Conservation (phyloP, 164 flowering plant species). For the grape (Vitis vinifera) region ASM3070453v1 NC_081816.1:23841001-23841500, state of each 20-base stretch:
- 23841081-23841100: conserved; percentile 78
- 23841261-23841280: conserved; percentile 42
- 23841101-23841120: conserved; percentile 96
- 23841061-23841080: conserved; percentile 90
- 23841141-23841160: conserved; percentile 81
- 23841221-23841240: conserved; percentile 93
- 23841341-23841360: too few species aligned
- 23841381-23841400: too few species aligned
- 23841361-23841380: too few species aligned
- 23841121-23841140: conserved; percentile 97
- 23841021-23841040: conserved; percentile 92
- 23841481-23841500: too few species aligned
- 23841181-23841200: conserved; percentile 94
- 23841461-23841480: too few species aligned
- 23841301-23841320: too few species aligned
- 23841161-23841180: conserved; percentile 96
- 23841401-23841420: too few species aligned
- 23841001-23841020: conserved; percentile 85
- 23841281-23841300: background rate
- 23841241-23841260: conserved; percentile 91
- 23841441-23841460: too few species aligned
- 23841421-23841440: too few species aligned
- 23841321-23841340: too few species aligned
- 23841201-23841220: conserved; percentile 82
- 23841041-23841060: conserved; percentile 98